Conservation (phyloP, 2,329 filamentous ascomycete genomes). For the Curvularia hawaiiensis region DNA sequence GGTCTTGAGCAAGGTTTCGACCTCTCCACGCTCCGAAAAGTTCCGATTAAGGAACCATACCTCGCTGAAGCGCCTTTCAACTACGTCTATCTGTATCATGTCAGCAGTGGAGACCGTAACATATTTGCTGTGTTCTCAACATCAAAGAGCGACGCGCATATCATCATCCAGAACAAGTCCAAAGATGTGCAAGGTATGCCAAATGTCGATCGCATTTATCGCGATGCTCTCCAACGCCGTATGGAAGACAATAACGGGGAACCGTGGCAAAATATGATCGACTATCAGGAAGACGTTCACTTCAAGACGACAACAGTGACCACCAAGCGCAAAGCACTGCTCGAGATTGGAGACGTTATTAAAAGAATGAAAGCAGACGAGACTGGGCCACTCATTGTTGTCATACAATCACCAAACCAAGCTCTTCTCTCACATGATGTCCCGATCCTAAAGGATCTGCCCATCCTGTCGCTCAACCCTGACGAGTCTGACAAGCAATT, state of each 20-base stretch:
- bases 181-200: conserved; percentile 85
- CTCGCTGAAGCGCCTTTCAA: conserved; percentile 74
- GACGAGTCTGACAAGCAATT: conserved; percentile 85
- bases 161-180: conserved; percentile 84
- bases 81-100: conserved; percentile 92
- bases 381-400: conserved; percentile 76
- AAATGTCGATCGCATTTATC: conserved; percentile 87
- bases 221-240: conserved; percentile 71
- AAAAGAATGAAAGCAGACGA: conserved; percentile 92
- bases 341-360: conserved; percentile 85
- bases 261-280: conserved; percentile 79
- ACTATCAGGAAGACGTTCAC: conserved; percentile 82
- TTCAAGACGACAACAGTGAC: conserved; percentile 90
- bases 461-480: conserved; percentile 78
- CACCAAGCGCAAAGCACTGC: conserved; percentile 83
- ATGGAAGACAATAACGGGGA: conserved; percentile 70
- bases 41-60: conserved; percentile 73
- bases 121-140: conserved; percentile 95
- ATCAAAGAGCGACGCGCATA: conserved; percentile 75
- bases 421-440: conserved; percentile 83
- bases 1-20: conserved; percentile 95
- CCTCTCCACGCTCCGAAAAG: conserved; percentile 72
- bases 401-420: conserved; percentile 88
- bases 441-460: conserved; percentile 81
- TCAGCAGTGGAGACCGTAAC: conserved; percentile 86